Evolutionary conservation across 129 eudicot species (phyloP).

Genomic region (Helianthus tuberosus): DNA sequence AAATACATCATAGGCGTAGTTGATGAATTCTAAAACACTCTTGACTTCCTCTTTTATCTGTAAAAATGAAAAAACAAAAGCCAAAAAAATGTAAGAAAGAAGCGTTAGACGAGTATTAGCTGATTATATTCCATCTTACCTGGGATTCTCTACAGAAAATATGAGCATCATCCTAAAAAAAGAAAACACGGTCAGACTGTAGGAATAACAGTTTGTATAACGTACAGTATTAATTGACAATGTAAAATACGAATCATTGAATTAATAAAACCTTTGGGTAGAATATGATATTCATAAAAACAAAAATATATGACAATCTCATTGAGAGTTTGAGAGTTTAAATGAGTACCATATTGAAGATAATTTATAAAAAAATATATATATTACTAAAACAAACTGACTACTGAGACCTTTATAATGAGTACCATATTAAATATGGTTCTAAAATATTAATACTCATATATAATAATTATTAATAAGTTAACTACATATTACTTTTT

Average conservation of each 20-base stretch:
- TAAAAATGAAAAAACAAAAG: conserved; percentile 15
- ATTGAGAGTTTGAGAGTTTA: no score
- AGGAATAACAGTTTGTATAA: background rate
- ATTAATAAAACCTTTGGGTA: background rate
- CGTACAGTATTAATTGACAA: background rate
- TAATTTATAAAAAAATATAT: background rate
- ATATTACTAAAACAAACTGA: background rate
- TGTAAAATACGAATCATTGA: background rate
- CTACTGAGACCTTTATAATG: background rate
- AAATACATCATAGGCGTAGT: conserved; percentile 59
- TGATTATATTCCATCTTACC: conserved; percentile 45
- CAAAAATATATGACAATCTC: background rate
- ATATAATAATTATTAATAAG: background rate
- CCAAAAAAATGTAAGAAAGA: conserved; percentile 15
- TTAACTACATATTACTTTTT: background rate
- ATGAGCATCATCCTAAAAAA: conserved; percentile 92
- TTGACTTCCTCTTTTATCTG: conserved; percentile 98
- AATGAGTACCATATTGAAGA: no score
- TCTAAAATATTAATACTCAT: background rate
- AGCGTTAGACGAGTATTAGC: background rate
- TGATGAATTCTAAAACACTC: conserved; percentile 74
- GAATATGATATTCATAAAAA: background rate
- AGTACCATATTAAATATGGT: background rate
- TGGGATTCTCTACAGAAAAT: conserved; percentile 98
- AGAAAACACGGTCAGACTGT: conserved; percentile 19